Evolutionary conservation across 2,329 filamentous ascomycete species (phyloP).

Genomic region (Phialemoniopsis sp.): DNA sequence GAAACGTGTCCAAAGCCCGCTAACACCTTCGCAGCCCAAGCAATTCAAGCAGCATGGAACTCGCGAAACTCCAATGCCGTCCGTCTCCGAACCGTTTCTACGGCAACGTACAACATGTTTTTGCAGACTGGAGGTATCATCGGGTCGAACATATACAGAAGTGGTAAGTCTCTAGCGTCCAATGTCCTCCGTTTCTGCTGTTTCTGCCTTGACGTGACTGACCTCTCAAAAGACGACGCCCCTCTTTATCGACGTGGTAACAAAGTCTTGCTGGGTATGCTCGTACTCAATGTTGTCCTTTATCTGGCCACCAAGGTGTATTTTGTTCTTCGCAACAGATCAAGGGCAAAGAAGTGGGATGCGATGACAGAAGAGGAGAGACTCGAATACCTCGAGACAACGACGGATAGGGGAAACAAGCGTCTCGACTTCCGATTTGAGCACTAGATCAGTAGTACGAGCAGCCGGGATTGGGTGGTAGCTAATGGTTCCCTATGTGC

Average conservation of each 20-base stretch:
- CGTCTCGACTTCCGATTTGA: slow-evolving; percentile 31
- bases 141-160: slow-evolving; percentile 32
- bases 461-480: too few relatives aligned
- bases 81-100: slow-evolving; percentile 56
- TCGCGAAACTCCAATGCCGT: slow-evolving; percentile 58
- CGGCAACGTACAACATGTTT: slow-evolving; percentile 59
- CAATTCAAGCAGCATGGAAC: slow-evolving; percentile 44
- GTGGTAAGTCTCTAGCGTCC: slow-evolving; percentile 12
- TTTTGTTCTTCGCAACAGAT: slow-evolving; percentile 17
- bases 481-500: too few relatives aligned
- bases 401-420: slow-evolving; percentile 34
- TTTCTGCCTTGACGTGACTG: neutral
- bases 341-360: slow-evolving; percentile 9
- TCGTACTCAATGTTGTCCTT: slow-evolving; percentile 21
- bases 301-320: slow-evolving; percentile 22
- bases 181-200: too few relatives aligned
- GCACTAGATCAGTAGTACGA: too few relatives aligned
- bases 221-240: slow-evolving; percentile 17
- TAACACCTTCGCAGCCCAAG: slow-evolving; percentile 28
- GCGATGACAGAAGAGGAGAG: slow-evolving; percentile 16
- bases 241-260: slow-evolving; percentile 53
- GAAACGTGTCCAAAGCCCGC: slow-evolving; percentile 8
- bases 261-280: slow-evolving; percentile 46
- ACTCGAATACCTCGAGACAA: slow-evolving; percentile 37
- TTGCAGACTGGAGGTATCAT: slow-evolving; percentile 38